Evolutionary conservation across 495 filamentous ascomycete species (phyloP).

Genomic region (Hypoxylon fragiforme): DNA sequence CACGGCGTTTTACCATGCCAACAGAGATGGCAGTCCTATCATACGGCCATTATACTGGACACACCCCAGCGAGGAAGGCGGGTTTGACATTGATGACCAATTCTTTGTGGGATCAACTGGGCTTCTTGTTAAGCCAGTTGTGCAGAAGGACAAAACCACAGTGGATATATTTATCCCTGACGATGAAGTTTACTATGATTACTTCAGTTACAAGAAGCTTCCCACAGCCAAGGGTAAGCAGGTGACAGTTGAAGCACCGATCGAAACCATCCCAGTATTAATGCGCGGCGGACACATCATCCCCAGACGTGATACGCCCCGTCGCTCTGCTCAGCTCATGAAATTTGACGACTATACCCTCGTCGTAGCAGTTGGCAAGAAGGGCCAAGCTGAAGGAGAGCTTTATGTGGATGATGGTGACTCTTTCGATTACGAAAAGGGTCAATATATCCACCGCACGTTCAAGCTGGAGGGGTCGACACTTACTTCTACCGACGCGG

Average conservation of each 20-base stretch:
- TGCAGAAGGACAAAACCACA: conserved; percentile 69
- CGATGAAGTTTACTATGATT: conserved; percentile 87
- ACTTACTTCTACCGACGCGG: conserved; percentile 54
- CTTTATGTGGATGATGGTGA: conserved; percentile 95
- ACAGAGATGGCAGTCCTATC: conserved; percentile 80
- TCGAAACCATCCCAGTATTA: conserved; percentile 83
- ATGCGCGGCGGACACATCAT: conserved; percentile 94
- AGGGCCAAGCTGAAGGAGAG: conserved; percentile 74
- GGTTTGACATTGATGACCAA: conserved; percentile 89
- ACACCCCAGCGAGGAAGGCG: conserved; percentile 82
- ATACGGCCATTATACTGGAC: conserved; percentile 89
- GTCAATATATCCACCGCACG: conserved; percentile 80
- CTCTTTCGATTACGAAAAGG: conserved; percentile 81
- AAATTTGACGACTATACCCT: conserved; percentile 92
- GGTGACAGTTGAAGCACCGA: conserved; percentile 70
- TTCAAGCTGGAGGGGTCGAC: conserved; percentile 63
- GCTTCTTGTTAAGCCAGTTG: conserved; percentile 84
- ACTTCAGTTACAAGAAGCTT: conserved; percentile 81
- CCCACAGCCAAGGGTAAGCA: conserved; percentile 65
- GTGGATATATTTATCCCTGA: conserved; percentile 86
- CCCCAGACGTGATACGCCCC: conserved; percentile 82
- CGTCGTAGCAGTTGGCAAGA: conserved; percentile 72
- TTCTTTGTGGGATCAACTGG: conserved; percentile 87
- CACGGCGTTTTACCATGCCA: conserved; percentile 90
- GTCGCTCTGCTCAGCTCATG: conserved; percentile 86